Conservation (phyloP, 257 asterid species). For the Solanum dulcamara region DNA sequence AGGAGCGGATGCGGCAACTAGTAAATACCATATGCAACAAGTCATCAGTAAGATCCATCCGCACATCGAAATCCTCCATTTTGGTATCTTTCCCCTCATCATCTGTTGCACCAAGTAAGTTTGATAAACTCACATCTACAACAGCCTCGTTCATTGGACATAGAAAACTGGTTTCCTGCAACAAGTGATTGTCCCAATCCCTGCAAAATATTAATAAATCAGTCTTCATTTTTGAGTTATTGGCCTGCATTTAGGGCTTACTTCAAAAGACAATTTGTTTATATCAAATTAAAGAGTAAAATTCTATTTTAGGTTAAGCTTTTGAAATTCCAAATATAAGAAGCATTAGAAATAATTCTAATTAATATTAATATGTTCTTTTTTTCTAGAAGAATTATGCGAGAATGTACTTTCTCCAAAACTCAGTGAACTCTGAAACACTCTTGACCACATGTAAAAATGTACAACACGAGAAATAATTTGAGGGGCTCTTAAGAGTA, state of each 20-base stretch:
- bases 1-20: not conserved
- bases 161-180: conserved; percentile 23
- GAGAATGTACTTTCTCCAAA: not conserved
- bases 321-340: not conserved
- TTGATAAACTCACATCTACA: conserved; percentile 21
- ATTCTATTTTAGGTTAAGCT: not conserved
- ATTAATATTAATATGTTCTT: not conserved
- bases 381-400: not conserved
- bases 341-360: not conserved
- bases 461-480: not conserved
- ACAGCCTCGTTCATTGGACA: conserved; percentile 15
- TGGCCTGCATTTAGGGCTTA: not conserved
- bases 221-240: not conserved
- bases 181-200: conserved; percentile 53
- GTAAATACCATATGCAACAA: conserved; percentile 77
- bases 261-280: not conserved
- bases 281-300: not conserved
- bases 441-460: not conserved
- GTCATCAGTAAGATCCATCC: conserved; percentile 98
- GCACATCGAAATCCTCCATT: conserved; percentile 49
- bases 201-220: conserved; percentile 26
- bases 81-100: conserved; percentile 17
- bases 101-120: conserved; percentile 14
- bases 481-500: not conserved
- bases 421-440: not conserved